A percentile compares a stretch with the other conserved stretches of the same genome.
Conservation (phyloP, 2,329 filamentous ascomycete species). For the Annulohypoxylon truncatum region DNA sequence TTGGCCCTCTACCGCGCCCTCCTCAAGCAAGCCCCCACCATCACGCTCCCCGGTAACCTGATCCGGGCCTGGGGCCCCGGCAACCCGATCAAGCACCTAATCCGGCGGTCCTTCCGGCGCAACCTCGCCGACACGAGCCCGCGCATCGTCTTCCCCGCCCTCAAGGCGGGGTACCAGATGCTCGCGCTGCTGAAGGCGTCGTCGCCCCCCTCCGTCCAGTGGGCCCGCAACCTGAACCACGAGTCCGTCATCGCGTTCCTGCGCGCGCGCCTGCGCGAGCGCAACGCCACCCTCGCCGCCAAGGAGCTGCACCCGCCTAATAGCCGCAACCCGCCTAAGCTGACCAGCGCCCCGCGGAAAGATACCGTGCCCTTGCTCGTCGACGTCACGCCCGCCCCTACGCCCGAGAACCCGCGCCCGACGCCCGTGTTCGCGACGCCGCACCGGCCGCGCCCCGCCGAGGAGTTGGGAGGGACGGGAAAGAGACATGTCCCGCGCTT, state of each 20-base stretch:
- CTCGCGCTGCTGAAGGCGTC: conserved; percentile 42
- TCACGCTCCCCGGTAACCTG: conserved; percentile 65
- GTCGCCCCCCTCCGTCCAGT: conserved; percentile 28
- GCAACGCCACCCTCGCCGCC: conserved; percentile 42
- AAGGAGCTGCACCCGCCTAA: conserved; percentile 33
- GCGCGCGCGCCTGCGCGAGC: conserved; percentile 51
- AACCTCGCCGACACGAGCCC: conserved; percentile 69
- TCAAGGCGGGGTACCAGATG: conserved; percentile 72
- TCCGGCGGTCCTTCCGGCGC: conserved; percentile 71
- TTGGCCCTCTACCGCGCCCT: conserved; percentile 80
- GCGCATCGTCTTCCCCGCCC: conserved; percentile 69
- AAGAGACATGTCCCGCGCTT: conserved; percentile 69
- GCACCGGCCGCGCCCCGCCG: conserved; percentile 60
- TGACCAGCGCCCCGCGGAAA: conserved; percentile 35
- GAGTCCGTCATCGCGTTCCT: conserved; percentile 57
- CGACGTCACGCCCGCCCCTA: conserved; percentile 45
- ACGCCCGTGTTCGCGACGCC: conserved; percentile 59
- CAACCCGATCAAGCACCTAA: conserved; percentile 66
- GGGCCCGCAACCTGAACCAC: conserved; percentile 55
- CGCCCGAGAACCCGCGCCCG: conserved; percentile 52
- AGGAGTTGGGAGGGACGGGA: conserved; percentile 59
- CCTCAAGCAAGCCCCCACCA: conserved; percentile 65
- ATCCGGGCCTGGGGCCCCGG: conserved; percentile 45
- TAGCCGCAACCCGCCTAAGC: conserved; percentile 33
- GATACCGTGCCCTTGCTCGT: conserved; percentile 50